Base-by-base conservation (phyloP, 202 grass and related monocot genomes). In the Elaeis oleifera region DNA sequence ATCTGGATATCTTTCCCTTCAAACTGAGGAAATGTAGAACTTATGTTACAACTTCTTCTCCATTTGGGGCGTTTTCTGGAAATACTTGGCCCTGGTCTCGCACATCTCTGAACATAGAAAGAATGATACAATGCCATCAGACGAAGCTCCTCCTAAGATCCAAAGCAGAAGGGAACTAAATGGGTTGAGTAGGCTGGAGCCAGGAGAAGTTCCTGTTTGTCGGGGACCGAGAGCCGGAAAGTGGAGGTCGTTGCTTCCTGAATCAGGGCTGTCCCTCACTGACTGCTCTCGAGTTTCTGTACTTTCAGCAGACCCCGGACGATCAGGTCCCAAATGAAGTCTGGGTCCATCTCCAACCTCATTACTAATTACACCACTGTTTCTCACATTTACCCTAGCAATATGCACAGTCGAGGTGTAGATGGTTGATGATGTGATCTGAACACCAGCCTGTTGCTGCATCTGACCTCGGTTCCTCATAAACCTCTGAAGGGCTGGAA, bases 401-500 rank as follows among this genome's bases (percentile, higher is more conserved):
- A 99, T 89, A 59, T 99, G 94, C 69, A 99, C 72, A 3, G 94
- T 97, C 21, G 92, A 91, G 14, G 91, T 83, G 71, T 92, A 92
- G 65, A 96, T 90, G 32, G 90, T 88, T 44, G 91, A 90, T 6
- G 91, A 88, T 61, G 86, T 88, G 54, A 99, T 86, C 69, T 99
- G 94, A 57, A 99, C 94, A 61, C 94, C 94, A 32, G 79, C 74
- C 50, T 85, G 85, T 76, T 94, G 94, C 31, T 92, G 91, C 32
- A 88, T 73, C 25, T 90, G 88, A 55, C 64, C 75, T 58, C 94
- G 80, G 50, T 65, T 86, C 60, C 94, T 79, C 49, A 99, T 84
- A 72, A 99, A 99, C 68, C 88, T 86, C 67, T 99, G 94, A 53
- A 99, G 87, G 54, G 94, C 94, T 76, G 94, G 94, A 36, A 99